Evolutionary conservation across 2,329 filamentous ascomycete genomes (phyloP).

Genomic region (Pseudogymnoascus pannorum): DNA sequence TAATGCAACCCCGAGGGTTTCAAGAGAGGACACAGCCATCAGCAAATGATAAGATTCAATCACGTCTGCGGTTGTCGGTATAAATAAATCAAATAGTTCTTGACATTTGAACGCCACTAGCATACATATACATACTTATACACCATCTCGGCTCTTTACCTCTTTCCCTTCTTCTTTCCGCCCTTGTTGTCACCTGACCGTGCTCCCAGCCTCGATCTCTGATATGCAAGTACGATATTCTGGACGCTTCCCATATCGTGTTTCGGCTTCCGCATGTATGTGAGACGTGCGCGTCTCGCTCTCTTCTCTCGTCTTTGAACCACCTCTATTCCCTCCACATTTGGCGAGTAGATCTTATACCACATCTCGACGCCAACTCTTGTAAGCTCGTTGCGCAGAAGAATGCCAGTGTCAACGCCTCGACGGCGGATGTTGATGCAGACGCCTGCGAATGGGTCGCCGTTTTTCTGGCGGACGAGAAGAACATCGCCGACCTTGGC

Average conservation of each 20-base stretch:
- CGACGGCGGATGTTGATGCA: slow-evolving; percentile 78
- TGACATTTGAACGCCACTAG: background rate
- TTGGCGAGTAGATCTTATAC: slow-evolving; percentile 90
- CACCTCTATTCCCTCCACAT: slow-evolving; percentile 85
- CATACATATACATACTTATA: slow-evolving; percentile 11
- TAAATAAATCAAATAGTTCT: background rate
- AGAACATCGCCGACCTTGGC: slow-evolving; percentile 84
- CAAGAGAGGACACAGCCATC: background rate
- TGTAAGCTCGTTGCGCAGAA: slow-evolving; percentile 80
- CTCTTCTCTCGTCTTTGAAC: slow-evolving; percentile 80
- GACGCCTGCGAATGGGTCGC: slow-evolving; percentile 85
- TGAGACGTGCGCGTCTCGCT: slow-evolving; percentile 78
- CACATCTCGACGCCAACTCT: slow-evolving; percentile 92
- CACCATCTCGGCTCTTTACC: slow-evolving; percentile 14
- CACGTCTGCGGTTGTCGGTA: background rate
- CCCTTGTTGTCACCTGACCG: slow-evolving; percentile 21
- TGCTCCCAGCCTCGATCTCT: slow-evolving; percentile 44
- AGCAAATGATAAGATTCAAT: background rate
- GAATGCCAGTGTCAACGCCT: slow-evolving; percentile 82
- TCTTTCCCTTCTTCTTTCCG: slow-evolving; percentile 22
- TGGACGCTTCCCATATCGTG: slow-evolving; percentile 86
- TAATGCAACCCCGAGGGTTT: background rate
- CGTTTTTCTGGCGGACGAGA: slow-evolving; percentile 75
- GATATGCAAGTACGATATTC: slow-evolving; percentile 63
- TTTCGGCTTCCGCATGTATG: slow-evolving; percentile 81